Evolutionary conservation across 176 grass and related monocot genomes (phyloP).

Genomic region (Zea luxurians): DNA sequence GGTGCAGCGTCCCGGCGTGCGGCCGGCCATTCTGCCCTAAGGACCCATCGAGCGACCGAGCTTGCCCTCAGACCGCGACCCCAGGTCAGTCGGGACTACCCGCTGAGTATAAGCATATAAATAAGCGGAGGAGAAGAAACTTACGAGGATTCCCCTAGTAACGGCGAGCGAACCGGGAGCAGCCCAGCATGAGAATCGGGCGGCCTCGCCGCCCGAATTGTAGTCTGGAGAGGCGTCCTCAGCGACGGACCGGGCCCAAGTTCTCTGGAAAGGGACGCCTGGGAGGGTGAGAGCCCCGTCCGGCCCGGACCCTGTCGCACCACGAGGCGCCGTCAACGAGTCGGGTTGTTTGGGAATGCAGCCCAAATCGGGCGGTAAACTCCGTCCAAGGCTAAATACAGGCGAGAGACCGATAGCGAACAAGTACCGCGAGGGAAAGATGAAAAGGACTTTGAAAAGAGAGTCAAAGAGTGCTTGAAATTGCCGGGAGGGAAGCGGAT

Average conservation of each 20-base stretch:
- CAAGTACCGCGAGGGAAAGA: conserved; percentile 64
- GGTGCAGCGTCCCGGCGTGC: too few relatives aligned
- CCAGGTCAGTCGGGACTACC: conserved; percentile 15
- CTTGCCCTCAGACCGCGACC: conserved; percentile 21
- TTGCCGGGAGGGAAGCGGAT: conserved; percentile 69
- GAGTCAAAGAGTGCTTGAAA: conserved; percentile 73
- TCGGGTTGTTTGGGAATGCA: conserved; percentile 60
- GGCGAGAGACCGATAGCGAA: conserved; percentile 65
- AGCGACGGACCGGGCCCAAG: too few relatives aligned
- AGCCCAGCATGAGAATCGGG: too few relatives aligned
- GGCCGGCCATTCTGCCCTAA: too few relatives aligned
- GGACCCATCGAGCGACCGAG: too few relatives aligned
- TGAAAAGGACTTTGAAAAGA: conserved; percentile 70
- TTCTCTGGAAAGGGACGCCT: too few relatives aligned
- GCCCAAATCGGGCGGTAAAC: conserved; percentile 48
- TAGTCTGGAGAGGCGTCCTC: too few relatives aligned
- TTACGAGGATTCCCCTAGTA: conserved; percentile 32
- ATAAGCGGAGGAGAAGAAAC: conserved; percentile 44
- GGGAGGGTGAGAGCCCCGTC: conserved; percentile 47
- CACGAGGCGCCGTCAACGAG: conserved; percentile 51
- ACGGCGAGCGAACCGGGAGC: too few relatives aligned
- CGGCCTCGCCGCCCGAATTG: too few relatives aligned
- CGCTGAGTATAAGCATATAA: conserved; percentile 30
- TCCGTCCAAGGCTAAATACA: conserved; percentile 59
- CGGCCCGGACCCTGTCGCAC: conserved; percentile 47